Conservation (phyloP, 495 filamentous ascomycete species). For the Cairneyella variabilis region DNA sequence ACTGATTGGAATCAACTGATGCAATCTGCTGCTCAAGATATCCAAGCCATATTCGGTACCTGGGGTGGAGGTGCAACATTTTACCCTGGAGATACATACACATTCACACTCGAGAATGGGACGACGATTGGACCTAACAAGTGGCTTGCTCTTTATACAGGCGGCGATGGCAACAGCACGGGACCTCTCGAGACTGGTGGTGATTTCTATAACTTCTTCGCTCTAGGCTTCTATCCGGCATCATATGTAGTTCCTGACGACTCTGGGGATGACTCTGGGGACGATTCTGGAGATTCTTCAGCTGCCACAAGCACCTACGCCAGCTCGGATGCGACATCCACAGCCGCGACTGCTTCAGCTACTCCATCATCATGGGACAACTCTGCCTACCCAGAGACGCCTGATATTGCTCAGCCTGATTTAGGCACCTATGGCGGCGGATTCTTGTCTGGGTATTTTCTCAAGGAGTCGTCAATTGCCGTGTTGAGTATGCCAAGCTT, state of each 20-base stretch:
- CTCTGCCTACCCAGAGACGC: conserved; percentile 29
- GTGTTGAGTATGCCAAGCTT: conserved; percentile 52
- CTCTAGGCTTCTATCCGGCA: conserved; percentile 35
- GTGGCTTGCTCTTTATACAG: conserved; percentile 33
- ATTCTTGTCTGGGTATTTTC: conserved; percentile 38
- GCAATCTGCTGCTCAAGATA: conserved; percentile 36
- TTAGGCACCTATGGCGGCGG: conserved; percentile 32
- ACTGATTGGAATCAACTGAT: conserved; percentile 52
- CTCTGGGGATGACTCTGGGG: not conserved
- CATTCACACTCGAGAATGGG: conserved; percentile 38
- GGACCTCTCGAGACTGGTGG: conserved; percentile 43
- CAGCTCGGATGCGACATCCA: not conserved
- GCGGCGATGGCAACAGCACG: conserved; percentile 28
- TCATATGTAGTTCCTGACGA: conserved; percentile 19
- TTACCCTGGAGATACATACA: conserved; percentile 43
- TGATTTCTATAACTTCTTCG: conserved; percentile 49
- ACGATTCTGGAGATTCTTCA: not conserved
- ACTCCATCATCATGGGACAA: conserved; percentile 26
- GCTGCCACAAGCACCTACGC: not conserved
- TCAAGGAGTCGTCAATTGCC: conserved; percentile 34
- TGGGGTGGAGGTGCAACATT: conserved; percentile 39
- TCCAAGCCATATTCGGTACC: conserved; percentile 33
- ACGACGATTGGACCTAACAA: conserved; percentile 17
- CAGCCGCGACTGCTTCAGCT: conserved; percentile 7
- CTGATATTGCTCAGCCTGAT: conserved; percentile 32